These are phyloP conservation scores for Fusarium humuli DNA, from an alignment of 2,329 filamentous ascomycete genomes.

Conservation along the genomic window DNA sequence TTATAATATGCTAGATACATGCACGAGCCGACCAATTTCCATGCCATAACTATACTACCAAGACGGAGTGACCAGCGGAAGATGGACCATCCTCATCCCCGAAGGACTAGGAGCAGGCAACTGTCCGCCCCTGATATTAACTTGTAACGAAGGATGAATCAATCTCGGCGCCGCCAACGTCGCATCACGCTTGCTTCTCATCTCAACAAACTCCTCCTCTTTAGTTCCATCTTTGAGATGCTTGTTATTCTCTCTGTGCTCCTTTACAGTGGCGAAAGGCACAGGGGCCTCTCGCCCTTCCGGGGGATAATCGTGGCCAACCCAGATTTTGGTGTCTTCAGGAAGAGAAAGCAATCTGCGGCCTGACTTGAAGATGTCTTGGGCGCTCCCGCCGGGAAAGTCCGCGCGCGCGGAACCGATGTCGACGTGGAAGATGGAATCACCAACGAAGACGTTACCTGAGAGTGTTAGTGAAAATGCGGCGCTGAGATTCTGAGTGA, in stretches of 20 bases:
- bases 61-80: slow-evolving; percentile 46
- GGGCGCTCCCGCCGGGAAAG: slow-evolving; percentile 64
- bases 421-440: slow-evolving; percentile 65
- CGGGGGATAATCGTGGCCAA: slow-evolving; percentile 66
- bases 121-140: slow-evolving; percentile 63
- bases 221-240: slow-evolving; percentile 58
- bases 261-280: slow-evolving; percentile 58
- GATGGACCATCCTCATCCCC: slow-evolving; percentile 51
- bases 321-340: slow-evolving; percentile 61
- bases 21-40: neutral
- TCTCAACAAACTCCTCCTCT: slow-evolving; percentile 58
- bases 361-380: slow-evolving; percentile 57
- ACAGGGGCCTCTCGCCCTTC: slow-evolving; percentile 49
- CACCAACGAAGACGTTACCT: slow-evolving; percentile 64
- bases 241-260: slow-evolving; percentile 61
- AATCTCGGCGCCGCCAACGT: slow-evolving; percentile 58
- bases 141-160: slow-evolving; percentile 63
- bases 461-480: fast-evolving
- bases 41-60: neutral
- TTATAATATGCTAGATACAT: neutral
- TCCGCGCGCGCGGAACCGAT: slow-evolving; percentile 66
- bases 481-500: fast-evolving
- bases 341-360: slow-evolving; percentile 57
- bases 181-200: slow-evolving; percentile 58
- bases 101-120: slow-evolving; percentile 52